Percentiles rank a stretch among this genome's conserved stretches.
Evolutionary conservation across 805 yeast genomes (phyloP).

Genomic region (Starmerella kuoi): DNA sequence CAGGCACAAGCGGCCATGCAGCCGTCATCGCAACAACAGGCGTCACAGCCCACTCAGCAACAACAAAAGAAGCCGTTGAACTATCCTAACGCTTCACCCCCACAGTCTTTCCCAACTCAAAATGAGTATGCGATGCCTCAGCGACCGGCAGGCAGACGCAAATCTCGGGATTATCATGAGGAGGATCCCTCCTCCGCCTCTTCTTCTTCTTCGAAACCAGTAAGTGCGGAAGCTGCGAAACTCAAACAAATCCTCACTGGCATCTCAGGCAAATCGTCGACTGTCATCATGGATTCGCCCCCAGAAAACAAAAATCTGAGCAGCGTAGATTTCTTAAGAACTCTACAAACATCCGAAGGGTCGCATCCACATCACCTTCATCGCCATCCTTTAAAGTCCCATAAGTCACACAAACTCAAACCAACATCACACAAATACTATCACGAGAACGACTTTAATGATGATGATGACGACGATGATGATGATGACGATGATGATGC

Average conservation of each 20-base stretch:
- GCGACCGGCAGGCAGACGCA: not conserved
- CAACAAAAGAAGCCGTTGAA: conserved; percentile 1
- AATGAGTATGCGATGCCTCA: conserved; percentile 2
- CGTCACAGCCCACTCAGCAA: not conserved
- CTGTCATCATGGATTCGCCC: conserved; percentile 26
- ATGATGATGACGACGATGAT: conserved; percentile 5
- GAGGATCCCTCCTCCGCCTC: not conserved
- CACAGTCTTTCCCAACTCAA: not conserved
- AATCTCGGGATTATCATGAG: not conserved
- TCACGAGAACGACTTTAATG: not conserved
- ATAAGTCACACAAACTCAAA: conserved; percentile 1
- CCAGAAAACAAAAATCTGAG: conserved; percentile 25
- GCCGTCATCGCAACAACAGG: not conserved
- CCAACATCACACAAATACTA: too few relatives aligned
- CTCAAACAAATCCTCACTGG: conserved; percentile 30
- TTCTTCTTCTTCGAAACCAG: not conserved
- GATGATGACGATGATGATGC: conserved; percentile 6
- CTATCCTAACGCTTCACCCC: not conserved
- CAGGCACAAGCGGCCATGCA: not conserved
- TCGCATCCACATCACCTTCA: conserved; percentile 8
- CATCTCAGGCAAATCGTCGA: conserved; percentile 26
- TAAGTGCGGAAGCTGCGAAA: conserved; percentile 17
- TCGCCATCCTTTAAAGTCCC: conserved; percentile 5
- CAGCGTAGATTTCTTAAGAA: conserved; percentile 30
- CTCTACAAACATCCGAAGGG: conserved; percentile 23